Evolutionary conservation across 1,284 basidiomycete species (phyloP).

Genomic region (Apiotrichum mycotoxinovorans): DNA sequence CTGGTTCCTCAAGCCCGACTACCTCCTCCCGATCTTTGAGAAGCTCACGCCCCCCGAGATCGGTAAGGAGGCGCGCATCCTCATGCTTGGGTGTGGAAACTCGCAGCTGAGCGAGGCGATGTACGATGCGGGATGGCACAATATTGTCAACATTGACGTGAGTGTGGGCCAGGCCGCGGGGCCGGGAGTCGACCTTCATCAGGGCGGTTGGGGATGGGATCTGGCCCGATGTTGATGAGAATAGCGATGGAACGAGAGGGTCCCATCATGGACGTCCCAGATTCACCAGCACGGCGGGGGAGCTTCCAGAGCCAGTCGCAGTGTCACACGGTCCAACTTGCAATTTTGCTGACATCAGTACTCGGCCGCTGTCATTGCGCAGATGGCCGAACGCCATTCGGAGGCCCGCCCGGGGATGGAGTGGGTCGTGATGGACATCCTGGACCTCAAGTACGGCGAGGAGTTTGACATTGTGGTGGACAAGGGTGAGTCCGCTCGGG

Average conservation of each 20-base stretch:
- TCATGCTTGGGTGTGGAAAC: conserved; percentile 91
- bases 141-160: conserved; percentile 81
- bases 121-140: conserved; percentile 83
- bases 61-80: conserved; percentile 61
- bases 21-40: conserved; percentile 45
- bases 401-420: conserved; percentile 64
- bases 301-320: neutral
- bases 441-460: conserved; percentile 65
- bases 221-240: no score
- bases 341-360: conserved; percentile 58
- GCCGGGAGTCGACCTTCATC: no score
- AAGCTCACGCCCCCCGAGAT: conserved; percentile 25
- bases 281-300: no score
- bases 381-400: conserved; percentile 66
- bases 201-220: no score
- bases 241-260: no score
- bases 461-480: conserved; percentile 84
- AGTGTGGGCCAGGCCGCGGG: no score
- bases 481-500: conserved; percentile 61
- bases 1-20: conserved; percentile 54
- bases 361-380: conserved; percentile 71
- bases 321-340: neutral
- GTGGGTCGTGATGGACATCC: conserved; percentile 87
- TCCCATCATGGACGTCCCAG: no score
- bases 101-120: conserved; percentile 63